phyloP scores from a whole-genome alignment of 2,329 filamentous ascomycete species.

The Pestalotiopsis sp. region DNA sequence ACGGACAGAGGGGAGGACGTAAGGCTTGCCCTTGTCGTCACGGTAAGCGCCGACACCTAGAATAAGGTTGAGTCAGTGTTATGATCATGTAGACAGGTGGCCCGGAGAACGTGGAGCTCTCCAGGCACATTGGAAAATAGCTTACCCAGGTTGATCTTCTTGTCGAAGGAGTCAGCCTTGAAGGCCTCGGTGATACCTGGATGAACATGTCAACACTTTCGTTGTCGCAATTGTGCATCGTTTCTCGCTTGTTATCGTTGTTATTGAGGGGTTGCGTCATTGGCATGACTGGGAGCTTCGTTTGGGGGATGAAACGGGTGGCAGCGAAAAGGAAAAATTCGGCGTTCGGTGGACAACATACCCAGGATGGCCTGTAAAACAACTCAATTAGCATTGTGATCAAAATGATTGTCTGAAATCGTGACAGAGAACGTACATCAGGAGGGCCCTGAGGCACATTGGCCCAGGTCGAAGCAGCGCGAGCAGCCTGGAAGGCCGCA shows the following conservation, averaged over 20 bases:
- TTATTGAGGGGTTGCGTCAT: background rate
- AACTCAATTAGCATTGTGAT: constrained; percentile 29
- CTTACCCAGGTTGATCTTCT: constrained; percentile 97
- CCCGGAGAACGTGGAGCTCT: background rate
- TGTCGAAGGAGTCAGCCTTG: constrained; percentile 90
- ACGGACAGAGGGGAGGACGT: constrained; percentile 91
- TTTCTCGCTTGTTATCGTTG: constrained; percentile 16
- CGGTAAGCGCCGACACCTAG: constrained; percentile 95
- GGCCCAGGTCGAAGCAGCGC: constrained; percentile 80
- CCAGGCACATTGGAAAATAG: constrained; percentile 2
- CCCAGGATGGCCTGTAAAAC: constrained; percentile 71
- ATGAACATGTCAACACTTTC: constrained; percentile 8
- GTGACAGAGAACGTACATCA: constrained; percentile 23
- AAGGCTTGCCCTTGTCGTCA: constrained; percentile 97
- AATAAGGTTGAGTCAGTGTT: constrained; percentile 17
- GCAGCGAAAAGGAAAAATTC: background rate
- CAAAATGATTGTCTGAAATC: background rate
- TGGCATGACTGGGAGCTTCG: background rate
- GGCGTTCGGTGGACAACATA: constrained; percentile 40
- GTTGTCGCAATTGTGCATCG: constrained; percentile 22
- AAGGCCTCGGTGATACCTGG: constrained; percentile 94
- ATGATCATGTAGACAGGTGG: constrained; percentile 10
- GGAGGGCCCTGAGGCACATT: constrained; percentile 92
- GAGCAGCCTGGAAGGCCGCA: constrained; percentile 41
- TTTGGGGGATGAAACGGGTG: background rate